Conservation (phyloP, 495 filamentous ascomycete genomes). For the Darksidea phi region DNA sequence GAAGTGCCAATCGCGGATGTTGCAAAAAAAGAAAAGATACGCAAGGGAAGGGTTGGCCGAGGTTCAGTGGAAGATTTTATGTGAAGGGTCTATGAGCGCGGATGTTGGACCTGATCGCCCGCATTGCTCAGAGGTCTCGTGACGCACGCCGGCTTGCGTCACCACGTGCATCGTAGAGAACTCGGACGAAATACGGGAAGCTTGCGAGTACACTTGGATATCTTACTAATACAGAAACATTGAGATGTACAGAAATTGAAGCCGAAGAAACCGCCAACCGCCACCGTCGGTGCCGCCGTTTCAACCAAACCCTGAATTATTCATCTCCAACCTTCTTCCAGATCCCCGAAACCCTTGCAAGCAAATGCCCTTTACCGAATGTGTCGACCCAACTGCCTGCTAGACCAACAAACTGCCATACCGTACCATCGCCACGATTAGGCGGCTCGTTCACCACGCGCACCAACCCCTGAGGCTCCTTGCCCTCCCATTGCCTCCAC, state of each 20-base stretch:
- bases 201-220: too few relatives aligned
- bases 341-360: constrained; percentile 26
- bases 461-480: constrained; percentile 28
- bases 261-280: not conserved
- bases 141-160: constrained; percentile 7
- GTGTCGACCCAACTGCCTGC: constrained; percentile 25
- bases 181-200: too few relatives aligned
- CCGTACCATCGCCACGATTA: constrained; percentile 31
- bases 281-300: too few relatives aligned
- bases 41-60: too few relatives aligned
- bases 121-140: constrained; percentile 1
- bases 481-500: constrained; percentile 35
- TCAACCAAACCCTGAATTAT: too few relatives aligned
- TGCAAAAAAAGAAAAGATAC: too few relatives aligned
- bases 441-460: constrained; percentile 27
- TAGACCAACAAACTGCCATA: constrained; percentile 33
- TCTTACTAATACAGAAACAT: too few relatives aligned
- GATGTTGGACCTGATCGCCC: not conserved
- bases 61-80: too few relatives aligned
- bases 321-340: constrained; percentile 30
- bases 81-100: too few relatives aligned
- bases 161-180: too few relatives aligned
- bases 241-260: not conserved
- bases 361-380: constrained; percentile 15
- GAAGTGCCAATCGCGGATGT: too few relatives aligned